Percentiles rank a stretch among this genome's conserved stretches.
phyloP scores from a whole-genome alignment of 2,329 filamentous ascomycete species.

The Venturia asperata region DNA sequence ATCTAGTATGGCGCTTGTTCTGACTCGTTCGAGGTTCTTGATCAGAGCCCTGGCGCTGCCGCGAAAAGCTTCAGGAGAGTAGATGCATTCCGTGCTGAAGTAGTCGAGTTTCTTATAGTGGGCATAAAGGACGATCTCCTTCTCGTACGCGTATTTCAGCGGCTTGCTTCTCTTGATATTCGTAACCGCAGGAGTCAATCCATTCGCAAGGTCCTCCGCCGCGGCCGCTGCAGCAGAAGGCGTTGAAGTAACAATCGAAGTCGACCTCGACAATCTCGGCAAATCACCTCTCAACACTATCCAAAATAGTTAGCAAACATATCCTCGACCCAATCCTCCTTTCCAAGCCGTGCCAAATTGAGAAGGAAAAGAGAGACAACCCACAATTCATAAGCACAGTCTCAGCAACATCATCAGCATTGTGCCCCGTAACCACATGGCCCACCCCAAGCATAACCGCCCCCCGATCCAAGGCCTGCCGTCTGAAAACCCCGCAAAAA shows the following conservation, averaged over 20 bases:
- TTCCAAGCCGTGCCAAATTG: background rate
- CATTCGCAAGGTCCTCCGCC: conserved; percentile 38
- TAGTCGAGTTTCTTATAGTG: conserved; percentile 96
- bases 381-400: conserved; percentile 87
- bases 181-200: conserved; percentile 39
- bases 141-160: conserved; percentile 96
- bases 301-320: conserved; percentile 21
- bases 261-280: conserved; percentile 77
- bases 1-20: conserved; percentile 89
- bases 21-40: conserved; percentile 88
- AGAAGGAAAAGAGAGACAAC: background rate
- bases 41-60: conserved; percentile 87
- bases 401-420: conserved; percentile 94
- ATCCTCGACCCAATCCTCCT: background rate
- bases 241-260: conserved; percentile 69
- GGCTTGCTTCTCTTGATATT: conserved; percentile 95
- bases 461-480: conserved; percentile 88
- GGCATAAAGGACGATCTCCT: conserved; percentile 96
- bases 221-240: conserved; percentile 48
- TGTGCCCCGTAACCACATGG: conserved; percentile 95
- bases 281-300: conserved; percentile 78
- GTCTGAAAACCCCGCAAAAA: conserved; percentile 92
- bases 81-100: conserved; percentile 97
- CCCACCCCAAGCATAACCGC: conserved; percentile 79
- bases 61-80: conserved; percentile 92